Base-by-base conservation (phyloP, 2,329 filamentous ascomycete species). In the Calonectria multiphialidica region DNA sequence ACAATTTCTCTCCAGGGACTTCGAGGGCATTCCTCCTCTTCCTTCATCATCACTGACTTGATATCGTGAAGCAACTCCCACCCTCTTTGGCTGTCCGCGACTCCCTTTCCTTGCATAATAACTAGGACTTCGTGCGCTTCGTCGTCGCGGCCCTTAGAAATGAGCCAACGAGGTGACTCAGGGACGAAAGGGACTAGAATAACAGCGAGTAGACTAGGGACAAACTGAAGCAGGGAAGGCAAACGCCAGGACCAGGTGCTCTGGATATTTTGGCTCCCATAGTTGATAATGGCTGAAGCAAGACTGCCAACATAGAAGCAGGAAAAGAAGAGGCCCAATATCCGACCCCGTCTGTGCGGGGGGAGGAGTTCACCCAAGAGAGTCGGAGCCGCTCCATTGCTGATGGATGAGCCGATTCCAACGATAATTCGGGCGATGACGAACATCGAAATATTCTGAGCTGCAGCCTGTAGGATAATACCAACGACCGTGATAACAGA, bases 401-500 rank as follows among this genome's bases (percentile, higher is more conserved):
- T 84, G 21, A 87, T 78, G 3, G 81, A 83, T 5, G 77, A 80
- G 5, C 88, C 88, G 40, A 88, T 82, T 0, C 88, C 87, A 5
- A 89, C 79, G 9, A 89, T 79, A 35, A 89, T 84, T 15, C 88
- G 82, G 0, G 81, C 84, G 12, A 86, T 72, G 30, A 87, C 83
- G 75, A 89, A 89, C 87, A 89, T 89, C 71, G 84, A 85, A 15
- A 88, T 85, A 66, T 88, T 85, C 72, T 89, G 86, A 0, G 88
- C 84, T 0, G 87, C 85, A 0, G 84, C 83, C 76, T 88, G 88
- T 15, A 89, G 77, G 12, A 87, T 76, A 23, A 87, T 82, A 0
- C 86, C 88, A 5, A 88, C 49, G 12, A 88, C 74, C 1, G 85
- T 87, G 15, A 88, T 76, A 3, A 83, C 66, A 0, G 84, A 84